These are phyloP conservation scores for Fusarium liriodendri DNA, from an alignment of 2,329 filamentous ascomycete genomes.

Conservation along the genomic window DNA sequence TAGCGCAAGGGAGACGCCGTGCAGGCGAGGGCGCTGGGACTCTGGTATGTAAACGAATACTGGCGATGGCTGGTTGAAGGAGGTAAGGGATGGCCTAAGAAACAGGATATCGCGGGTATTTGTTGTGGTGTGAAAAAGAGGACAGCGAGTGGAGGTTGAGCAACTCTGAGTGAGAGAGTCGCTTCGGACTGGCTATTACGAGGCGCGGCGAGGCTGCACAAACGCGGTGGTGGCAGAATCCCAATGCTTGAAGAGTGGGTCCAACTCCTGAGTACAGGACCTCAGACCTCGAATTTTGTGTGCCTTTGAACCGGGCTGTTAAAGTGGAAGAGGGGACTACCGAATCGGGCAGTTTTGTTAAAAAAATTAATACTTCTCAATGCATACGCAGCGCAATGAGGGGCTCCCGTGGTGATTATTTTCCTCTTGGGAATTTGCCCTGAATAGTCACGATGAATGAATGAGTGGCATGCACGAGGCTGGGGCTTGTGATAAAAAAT, in stretches of 20 bases:
- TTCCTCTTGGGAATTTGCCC: not conserved
- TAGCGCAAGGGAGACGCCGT: conserved; percentile 36
- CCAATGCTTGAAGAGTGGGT: conserved; percentile 14
- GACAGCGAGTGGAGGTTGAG: conserved; percentile 1
- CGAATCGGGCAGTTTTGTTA: not conserved
- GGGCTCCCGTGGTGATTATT: not conserved
- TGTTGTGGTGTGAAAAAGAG: conserved; percentile 23
- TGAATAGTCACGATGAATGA: not conserved
- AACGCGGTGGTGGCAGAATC: conserved; percentile 34
- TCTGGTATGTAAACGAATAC: conserved; percentile 31
- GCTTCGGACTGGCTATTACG: conserved; percentile 22
- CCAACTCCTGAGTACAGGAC: not conserved
- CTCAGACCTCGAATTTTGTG: not conserved
- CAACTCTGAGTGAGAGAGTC: conserved; percentile 8
- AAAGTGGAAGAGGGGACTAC: not conserved
- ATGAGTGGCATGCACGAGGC: not conserved
- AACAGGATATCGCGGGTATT: conserved; percentile 22
- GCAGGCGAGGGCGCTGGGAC: conserved; percentile 17
- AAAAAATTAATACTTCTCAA: not conserved
- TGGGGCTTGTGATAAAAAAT: conserved; percentile 16
- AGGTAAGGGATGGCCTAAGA: conserved; percentile 21
- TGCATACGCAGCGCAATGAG: not conserved
- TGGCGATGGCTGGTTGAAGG: conserved; percentile 11
- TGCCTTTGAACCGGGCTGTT: not conserved
- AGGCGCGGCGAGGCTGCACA: conserved; percentile 39